These are phyloP conservation scores for Kluyveromyces aestuarii DNA, from an alignment of 805 yeast genomes.

Conservation along the genomic window DNA sequence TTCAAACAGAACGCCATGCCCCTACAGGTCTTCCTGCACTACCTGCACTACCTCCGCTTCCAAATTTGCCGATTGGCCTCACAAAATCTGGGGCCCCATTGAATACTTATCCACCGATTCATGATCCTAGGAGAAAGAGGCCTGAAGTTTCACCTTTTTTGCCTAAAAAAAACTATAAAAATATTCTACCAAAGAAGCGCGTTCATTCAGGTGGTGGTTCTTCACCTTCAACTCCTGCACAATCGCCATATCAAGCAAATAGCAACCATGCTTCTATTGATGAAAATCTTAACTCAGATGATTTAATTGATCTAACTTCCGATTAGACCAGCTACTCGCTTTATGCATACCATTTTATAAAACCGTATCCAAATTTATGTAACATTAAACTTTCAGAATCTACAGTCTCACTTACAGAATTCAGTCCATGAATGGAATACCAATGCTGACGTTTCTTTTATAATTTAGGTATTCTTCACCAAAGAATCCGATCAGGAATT, in stretches of 20 bases:
- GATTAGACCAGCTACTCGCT: constrained; percentile 2
- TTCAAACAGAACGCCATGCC: neutral
- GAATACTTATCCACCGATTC: constrained; percentile 11
- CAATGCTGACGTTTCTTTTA: constrained; percentile 38
- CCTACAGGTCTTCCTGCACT: neutral
- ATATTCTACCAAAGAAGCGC: constrained; percentile 23
- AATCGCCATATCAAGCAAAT: neutral
- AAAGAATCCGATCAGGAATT: constrained; percentile 54
- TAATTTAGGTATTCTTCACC: constrained; percentile 56
- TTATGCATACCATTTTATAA: neutral
- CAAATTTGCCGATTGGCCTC: constrained; percentile 2
- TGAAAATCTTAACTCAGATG: constrained; percentile 4
- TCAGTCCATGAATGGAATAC: constrained; percentile 53
- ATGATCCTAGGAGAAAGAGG: constrained; percentile 10
- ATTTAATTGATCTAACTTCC: constrained; percentile 21
- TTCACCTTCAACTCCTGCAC: neutral
- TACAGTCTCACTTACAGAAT: neutral
- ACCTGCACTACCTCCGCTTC: constrained; percentile 8
- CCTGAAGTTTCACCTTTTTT: constrained; percentile 25
- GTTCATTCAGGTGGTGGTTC: constrained; percentile 4
- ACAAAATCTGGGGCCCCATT: neutral
- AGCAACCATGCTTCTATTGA: neutral
- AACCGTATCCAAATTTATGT: neutral
- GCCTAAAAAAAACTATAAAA: constrained; percentile 23
- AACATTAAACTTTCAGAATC: neutral